phyloP scores from a whole-genome alignment of 345 rosid species.

The Nephelium lappaceum region DNA sequence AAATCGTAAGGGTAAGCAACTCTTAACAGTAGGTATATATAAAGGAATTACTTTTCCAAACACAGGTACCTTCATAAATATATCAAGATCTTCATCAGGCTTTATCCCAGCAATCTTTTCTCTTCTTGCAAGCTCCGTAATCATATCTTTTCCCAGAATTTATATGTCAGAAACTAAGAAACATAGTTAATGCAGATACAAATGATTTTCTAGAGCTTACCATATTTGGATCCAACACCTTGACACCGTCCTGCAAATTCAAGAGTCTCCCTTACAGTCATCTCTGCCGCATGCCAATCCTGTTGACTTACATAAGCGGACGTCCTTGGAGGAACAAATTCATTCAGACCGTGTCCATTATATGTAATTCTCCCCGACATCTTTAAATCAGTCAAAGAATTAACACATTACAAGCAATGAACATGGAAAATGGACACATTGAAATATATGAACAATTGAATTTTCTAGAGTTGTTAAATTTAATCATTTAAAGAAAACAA shows the following conservation, averaged over 20 bases:
- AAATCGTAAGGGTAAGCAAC: constrained; percentile 5
- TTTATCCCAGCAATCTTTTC: constrained; percentile 90
- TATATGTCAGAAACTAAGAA: constrained; percentile 26
- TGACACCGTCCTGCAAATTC: constrained; percentile 95
- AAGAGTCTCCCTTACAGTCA: constrained; percentile 87
- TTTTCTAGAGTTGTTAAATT: neutral
- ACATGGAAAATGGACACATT: neutral
- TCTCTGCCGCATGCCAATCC: constrained; percentile 94
- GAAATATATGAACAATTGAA: neutral
- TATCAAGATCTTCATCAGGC: constrained; percentile 98
- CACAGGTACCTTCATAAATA: constrained; percentile 85
- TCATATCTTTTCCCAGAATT: constrained; percentile 68
- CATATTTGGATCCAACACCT: constrained; percentile 93
- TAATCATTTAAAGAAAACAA: neutral
- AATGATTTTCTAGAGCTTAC: constrained; percentile 43
- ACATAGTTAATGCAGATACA: constrained; percentile 13
- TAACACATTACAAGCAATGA: constrained; percentile 17
- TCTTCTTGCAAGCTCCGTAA: constrained; percentile 86
- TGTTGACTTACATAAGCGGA: constrained; percentile 96
- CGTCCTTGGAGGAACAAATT: constrained; percentile 90
- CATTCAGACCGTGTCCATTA: constrained; percentile 75
- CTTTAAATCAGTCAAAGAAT: constrained; percentile 42
- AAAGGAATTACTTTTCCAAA: constrained; percentile 2
- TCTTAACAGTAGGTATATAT: constrained; percentile 9
- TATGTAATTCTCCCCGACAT: constrained; percentile 77